A percentile compares a stretch with the other conserved stretches of the same genome.
phyloP scores from a whole-genome alignment of 306 rosid genomes.

The Quercus berberidifolia region DNA sequence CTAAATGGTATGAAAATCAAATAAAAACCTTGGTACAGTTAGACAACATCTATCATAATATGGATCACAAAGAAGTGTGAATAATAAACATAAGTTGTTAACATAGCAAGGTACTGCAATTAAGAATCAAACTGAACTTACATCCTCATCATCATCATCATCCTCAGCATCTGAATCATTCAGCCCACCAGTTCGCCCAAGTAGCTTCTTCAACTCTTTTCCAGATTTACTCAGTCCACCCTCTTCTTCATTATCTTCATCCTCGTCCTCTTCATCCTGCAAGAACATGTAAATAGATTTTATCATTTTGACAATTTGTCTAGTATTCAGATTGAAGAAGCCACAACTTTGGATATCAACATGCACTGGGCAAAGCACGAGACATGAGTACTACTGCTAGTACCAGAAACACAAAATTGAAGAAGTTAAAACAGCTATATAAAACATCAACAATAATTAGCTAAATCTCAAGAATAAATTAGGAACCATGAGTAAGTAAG shows the following conservation, averaged over 20 bases:
- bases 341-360: neutral
- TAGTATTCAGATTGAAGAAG: neutral
- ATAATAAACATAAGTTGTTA: neutral
- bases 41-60: neutral
- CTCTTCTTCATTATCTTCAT: conserved; percentile 72
- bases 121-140: conserved; percentile 14
- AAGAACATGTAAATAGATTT: conserved; percentile 5
- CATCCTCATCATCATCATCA: conserved; percentile 60
- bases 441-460: neutral
- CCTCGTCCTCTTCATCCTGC: conserved; percentile 86
- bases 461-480: neutral
- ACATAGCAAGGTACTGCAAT: neutral
- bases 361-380: neutral
- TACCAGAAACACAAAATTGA: neutral
- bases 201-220: conserved; percentile 89
- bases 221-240: conserved; percentile 96
- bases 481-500: neutral
- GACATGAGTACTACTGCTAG: neutral
- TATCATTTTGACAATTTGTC: neutral
- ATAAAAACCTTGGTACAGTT: neutral
- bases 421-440: neutral
- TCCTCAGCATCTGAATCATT: conserved; percentile 88
- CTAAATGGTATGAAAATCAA: neutral
- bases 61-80: neutral
- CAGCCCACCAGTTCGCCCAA: conserved; percentile 67